Evolutionary conservation across 495 filamentous ascomycete genomes (phyloP), one percentile per base, ranked within the genome.

Genomic region (Trichocladium antarcticum): DNA sequence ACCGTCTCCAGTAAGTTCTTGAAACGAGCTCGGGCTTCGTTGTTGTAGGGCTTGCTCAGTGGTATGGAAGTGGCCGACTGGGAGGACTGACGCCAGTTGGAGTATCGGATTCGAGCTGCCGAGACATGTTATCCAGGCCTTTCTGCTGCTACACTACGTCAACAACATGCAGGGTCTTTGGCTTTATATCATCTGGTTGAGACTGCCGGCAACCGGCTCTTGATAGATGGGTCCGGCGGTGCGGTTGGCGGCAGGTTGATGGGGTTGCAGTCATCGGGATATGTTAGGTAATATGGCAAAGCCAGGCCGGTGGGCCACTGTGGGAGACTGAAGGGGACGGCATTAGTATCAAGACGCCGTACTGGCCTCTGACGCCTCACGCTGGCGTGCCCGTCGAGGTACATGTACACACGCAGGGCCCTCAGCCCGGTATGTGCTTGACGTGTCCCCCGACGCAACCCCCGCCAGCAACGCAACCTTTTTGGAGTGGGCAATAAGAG

Each of bases 251-350:
- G 47, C 17, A 11, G 16, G 27, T 11, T 31, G 45, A 24, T 39
- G 29, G 37, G 50, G 49, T 55, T 47, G 42, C 49, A 53, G 47
- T 54, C 48, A 44, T 60, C 59, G 59, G 57, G 53, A 61, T 53
- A 61, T 65, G 55, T 63, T 53, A 59, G 34, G 50, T 49, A 65
- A 59, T 61, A 54, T 65, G 56, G 62, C 50, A 65, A 60, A 65
- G 57, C 60, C 60, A 51, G 56, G 60, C 48, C 55, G 52, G 60
- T 59, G 58, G 58, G 53, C 55, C 55, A 62, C 52, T 56, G 54
- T 55, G 51, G 32, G 56, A 59, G 49, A 61, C 55, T 60, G 54
- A 57, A 42, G 31, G 47, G 50, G 35, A 31, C 37, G 29, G 24
- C 43, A 48, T 51, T 53, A 59, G 57, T 64, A 64, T 61, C 50